Evolutionary conservation across 768 basidiomycete genomes (phyloP).

Genomic region (Naganishia vishniacii): DNA sequence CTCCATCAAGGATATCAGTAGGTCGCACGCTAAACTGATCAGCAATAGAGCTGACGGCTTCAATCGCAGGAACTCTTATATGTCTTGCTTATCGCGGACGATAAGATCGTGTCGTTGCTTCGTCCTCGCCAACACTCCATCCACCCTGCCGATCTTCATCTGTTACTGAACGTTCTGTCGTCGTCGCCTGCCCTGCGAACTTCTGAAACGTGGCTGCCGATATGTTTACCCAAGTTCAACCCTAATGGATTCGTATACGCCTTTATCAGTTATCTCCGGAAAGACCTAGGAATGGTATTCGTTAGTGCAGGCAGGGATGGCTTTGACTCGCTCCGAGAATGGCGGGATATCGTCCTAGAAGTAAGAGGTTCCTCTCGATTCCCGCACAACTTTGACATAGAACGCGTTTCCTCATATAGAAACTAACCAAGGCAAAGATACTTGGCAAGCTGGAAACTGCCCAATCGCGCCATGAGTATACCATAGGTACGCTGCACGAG

Average conservation of each 20-base stretch:
- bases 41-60: background rate
- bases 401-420: slow-evolving; percentile 50
- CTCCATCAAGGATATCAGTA: slow-evolving; percentile 73
- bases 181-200: slow-evolving; percentile 69
- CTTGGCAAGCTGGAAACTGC: slow-evolving; percentile 50
- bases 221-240: slow-evolving; percentile 94
- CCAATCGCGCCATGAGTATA: slow-evolving; percentile 5
- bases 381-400: background rate
- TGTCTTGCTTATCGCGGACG: slow-evolving; percentile 72
- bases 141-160: slow-evolving; percentile 89
- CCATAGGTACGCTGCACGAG: background rate
- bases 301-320: slow-evolving; percentile 71
- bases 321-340: slow-evolving; percentile 72
- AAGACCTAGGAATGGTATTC: slow-evolving; percentile 64
- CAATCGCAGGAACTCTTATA: slow-evolving; percentile 74
- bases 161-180: slow-evolving; percentile 83
- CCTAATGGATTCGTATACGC: slow-evolving; percentile 82
- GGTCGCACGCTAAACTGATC: slow-evolving; percentile 19
- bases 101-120: slow-evolving; percentile 75
- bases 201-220: slow-evolving; percentile 85
- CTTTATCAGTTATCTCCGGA: slow-evolving; percentile 56
- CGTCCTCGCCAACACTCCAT: slow-evolving; percentile 90
- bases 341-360: slow-evolving; percentile 64
- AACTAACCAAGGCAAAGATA: slow-evolving; percentile 60
- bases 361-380: slow-evolving; percentile 40